Base-by-base conservation (phyloP, 2,329 filamentous ascomycete genomes). In the Septoria petroselini region DNA sequence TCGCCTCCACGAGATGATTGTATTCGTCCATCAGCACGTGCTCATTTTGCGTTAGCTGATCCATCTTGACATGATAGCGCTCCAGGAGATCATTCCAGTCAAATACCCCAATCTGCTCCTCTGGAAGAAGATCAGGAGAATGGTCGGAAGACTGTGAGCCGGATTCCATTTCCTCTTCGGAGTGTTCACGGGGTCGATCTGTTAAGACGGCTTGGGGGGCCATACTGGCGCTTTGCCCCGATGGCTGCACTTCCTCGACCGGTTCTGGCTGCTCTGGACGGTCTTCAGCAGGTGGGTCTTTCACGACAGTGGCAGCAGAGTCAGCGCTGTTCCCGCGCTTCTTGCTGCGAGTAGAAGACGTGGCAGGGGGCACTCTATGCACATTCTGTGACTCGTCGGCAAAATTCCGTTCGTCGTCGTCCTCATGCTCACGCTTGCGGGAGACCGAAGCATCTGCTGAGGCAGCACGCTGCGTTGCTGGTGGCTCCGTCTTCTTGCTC, bases 71-170 rank as follows among this genome's bases (percentile, higher is more conserved):
- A 52, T 84, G 76, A 60, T 90, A 95, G 34, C 81, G 80, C 1
- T 73, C 65, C 67, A 90, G 78, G 25, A 95, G 83, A n/a, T 84
- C 78, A 2, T 83, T 74, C 90, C 90, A 95, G 68, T 91, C 81
- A 62, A 87, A 89, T 63, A 71, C 46, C 38, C 72, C 69, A 53
- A 88, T 70, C 44, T 38, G 48, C 9, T 63, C 57, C n/a, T 59
- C 41, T 8, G 64, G 65, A 7, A 60, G 48, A 12, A 41, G 54
- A 18, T 56, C 41, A 59, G 62, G 48, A 60, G 41, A 33, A 54
- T 52, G 62, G 23, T 46, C 46, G 31, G 51, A 45, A 30, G 34
- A 12, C 6, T 48, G 31, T 11, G 17, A 25, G 18, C 41, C 50
- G 1, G 6, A n/a, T 21, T 46, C 50, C 6, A 27, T 21, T 4